Evolutionary conservation across 2,329 filamentous ascomycete species (phyloP).

Genomic region (Xylaria polymorpha): DNA sequence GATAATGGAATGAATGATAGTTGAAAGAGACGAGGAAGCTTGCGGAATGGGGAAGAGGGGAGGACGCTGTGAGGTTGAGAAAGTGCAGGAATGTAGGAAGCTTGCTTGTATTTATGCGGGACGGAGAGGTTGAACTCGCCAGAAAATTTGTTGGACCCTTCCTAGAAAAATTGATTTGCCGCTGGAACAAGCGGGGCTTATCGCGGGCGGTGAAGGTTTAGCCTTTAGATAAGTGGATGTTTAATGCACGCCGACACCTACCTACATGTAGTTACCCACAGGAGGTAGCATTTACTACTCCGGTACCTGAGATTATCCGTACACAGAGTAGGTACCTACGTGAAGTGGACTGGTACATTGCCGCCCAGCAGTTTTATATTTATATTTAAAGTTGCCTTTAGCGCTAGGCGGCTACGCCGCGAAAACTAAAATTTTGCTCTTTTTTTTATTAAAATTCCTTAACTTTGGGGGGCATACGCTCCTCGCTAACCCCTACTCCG

Average conservation of each 20-base stretch:
- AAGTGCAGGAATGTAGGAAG: conserved; percentile 11
- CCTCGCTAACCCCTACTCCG: no score
- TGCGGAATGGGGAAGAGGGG: not conserved
- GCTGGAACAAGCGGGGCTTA: conserved; percentile 40
- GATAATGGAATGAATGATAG: conserved; percentile 42
- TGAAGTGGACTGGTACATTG: no score
- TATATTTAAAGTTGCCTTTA: no score
- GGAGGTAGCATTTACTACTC: not conserved
- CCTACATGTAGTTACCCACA: no score
- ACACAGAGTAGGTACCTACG: no score
- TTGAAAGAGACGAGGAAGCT: conserved; percentile 21
- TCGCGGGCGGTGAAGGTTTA: conserved; percentile 46
- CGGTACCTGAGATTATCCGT: no score
- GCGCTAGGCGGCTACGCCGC: no score
- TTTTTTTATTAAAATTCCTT: no score
- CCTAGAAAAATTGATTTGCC: conserved; percentile 46
- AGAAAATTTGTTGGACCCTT: conserved; percentile 40
- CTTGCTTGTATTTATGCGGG: conserved; percentile 42
- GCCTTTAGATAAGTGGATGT: conserved; percentile 1
- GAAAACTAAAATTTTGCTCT: no score
- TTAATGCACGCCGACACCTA: conserved; percentile 3
- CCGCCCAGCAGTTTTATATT: no score
- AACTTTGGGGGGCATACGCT: no score
- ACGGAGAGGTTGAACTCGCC: conserved; percentile 31
- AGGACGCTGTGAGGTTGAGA: conserved; percentile 15